These are phyloP conservation scores for Pleurotus sapidus DNA, from an alignment of 768 basidiomycete genomes.

Conservation along the genomic window DNA sequence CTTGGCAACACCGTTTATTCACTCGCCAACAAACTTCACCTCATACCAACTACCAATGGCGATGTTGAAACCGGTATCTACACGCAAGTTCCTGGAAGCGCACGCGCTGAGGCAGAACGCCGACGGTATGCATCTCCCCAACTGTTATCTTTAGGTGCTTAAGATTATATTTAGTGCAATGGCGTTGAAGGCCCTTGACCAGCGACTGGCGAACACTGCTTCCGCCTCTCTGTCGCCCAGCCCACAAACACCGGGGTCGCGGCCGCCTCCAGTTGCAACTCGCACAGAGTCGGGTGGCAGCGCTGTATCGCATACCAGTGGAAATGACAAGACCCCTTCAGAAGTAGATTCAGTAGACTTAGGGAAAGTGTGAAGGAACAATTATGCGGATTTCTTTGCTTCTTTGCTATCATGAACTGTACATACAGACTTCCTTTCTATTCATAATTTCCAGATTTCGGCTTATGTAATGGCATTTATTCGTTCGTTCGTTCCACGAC, in stretches of 20 bases:
- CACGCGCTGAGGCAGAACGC: constrained; percentile 94
- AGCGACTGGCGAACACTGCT: constrained; percentile 72
- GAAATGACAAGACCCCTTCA: constrained; percentile 30
- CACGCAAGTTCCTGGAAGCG: constrained; percentile 76
- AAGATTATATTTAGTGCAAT: constrained; percentile 63
- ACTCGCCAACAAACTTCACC: constrained; percentile 62
- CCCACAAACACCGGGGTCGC: constrained; percentile 25
- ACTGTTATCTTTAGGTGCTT: neutral
- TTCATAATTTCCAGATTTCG: neutral
- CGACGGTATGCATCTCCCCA: constrained; percentile 60
- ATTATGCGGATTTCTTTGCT: neutral
- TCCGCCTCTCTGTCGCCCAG: constrained; percentile 27
- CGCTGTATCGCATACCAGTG: constrained; percentile 29
- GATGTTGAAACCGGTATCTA: constrained; percentile 78
- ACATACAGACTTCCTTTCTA: neutral
- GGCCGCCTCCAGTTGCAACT: constrained; percentile 15
- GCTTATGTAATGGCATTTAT: constrained; percentile 9
- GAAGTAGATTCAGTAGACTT: constrained; percentile 33
- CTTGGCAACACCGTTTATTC: constrained; percentile 68
- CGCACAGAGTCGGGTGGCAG: constrained; percentile 11
- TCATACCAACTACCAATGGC: constrained; percentile 62
- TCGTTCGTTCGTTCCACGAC: neutral
- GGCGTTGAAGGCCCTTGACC: constrained; percentile 95
- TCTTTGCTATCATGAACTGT: constrained; percentile 5
- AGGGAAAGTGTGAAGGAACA: constrained; percentile 16